Evolutionary conservation across 495 filamentous ascomycete genomes (phyloP), one percentile per base, ranked within the genome.

Genomic region (Halenospora varia): DNA sequence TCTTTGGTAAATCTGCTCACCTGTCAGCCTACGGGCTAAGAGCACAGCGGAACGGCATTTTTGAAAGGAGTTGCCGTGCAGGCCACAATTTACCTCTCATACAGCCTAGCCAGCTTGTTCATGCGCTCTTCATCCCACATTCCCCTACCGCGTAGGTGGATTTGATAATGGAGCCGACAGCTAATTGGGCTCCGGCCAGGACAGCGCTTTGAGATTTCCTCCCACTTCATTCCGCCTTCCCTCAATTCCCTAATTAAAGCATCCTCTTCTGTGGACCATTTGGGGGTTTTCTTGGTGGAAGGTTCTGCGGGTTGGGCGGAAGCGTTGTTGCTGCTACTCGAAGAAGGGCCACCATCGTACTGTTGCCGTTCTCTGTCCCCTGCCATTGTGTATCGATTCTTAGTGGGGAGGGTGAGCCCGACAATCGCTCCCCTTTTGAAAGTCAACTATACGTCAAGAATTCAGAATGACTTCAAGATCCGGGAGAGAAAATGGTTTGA

Each of bases 111-210:
- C 17, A 98, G 81, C 72, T 92, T 96, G 74, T 97, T 94, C 75
- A 97, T 97, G 71, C 88, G 88, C 70, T 97, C 94, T 62, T 98
- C 94, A 65, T 96, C 89, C 94, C 94, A 98, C 62, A 94, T 88
- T 59, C 86, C 85, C 55, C 89, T 74, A 65, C 89, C 80, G 70
- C 97, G 94, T 49, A 97, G 79, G 68, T 97, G 97, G 67, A 97
- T 98, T 61, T 98, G 94, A 72, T 96, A 98, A 63, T 96, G 92
- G 42, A 98, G 78, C 20, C 94, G 85, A 71, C 94, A 98, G 56
- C 89, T 92, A 62, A 96, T 96, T 40, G 90, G 84, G 71, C 89
- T 96, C 58, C 94, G 85, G 55, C 93, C 94, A 1, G 92, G 91
- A 19, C 97, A 77, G 18, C 84, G 81, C 74, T 89, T 90, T 54